phyloP scores from a whole-genome alignment of 2,329 filamentous ascomycete species.

The Lachnellula suecica region DNA sequence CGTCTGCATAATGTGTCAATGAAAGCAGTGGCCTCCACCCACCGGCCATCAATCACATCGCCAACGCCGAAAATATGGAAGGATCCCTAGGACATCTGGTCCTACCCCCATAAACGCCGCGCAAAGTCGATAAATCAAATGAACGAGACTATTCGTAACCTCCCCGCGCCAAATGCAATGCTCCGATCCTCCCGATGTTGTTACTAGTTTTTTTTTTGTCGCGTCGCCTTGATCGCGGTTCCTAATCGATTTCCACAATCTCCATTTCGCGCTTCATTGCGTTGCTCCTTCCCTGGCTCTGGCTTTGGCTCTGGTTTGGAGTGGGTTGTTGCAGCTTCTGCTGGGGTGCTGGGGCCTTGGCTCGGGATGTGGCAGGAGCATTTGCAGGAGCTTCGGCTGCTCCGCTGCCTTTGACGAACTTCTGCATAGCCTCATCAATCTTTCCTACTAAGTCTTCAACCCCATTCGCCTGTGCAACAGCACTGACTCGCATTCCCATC shows the following conservation, averaged over 20 bases:
- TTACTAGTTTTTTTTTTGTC: background rate
- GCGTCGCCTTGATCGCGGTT: no score
- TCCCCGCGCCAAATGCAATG: constrained; percentile 3
- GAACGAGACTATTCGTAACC: background rate
- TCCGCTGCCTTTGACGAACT: constrained; percentile 10
- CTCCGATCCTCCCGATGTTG: constrained; percentile 2
- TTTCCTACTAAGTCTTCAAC: constrained; percentile 36
- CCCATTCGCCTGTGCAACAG: constrained; percentile 41
- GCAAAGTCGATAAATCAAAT: constrained; percentile 2
- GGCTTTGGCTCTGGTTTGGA: constrained; percentile 17
- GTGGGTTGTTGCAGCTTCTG: constrained; percentile 17
- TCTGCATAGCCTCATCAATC: constrained; percentile 26
- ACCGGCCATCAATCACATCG: background rate
- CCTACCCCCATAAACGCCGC: constrained; percentile 3
- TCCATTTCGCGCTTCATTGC: constrained; percentile 18
- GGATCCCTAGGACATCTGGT: constrained; percentile 5
- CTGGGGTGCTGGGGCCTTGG: constrained; percentile 5
- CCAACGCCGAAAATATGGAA: constrained; percentile 8
- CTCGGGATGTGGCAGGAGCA: constrained; percentile 4
- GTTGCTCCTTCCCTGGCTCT: constrained; percentile 19
- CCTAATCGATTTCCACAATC: constrained; percentile 28
- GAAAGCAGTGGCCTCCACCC: background rate
- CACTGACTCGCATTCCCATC: constrained; percentile 47
- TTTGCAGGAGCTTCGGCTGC: background rate
- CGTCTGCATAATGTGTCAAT: background rate